These are phyloP conservation scores for Rhodotorula toruloides DNA, from an alignment of 768 basidiomycete genomes.

Conservation along the genomic window DNA sequence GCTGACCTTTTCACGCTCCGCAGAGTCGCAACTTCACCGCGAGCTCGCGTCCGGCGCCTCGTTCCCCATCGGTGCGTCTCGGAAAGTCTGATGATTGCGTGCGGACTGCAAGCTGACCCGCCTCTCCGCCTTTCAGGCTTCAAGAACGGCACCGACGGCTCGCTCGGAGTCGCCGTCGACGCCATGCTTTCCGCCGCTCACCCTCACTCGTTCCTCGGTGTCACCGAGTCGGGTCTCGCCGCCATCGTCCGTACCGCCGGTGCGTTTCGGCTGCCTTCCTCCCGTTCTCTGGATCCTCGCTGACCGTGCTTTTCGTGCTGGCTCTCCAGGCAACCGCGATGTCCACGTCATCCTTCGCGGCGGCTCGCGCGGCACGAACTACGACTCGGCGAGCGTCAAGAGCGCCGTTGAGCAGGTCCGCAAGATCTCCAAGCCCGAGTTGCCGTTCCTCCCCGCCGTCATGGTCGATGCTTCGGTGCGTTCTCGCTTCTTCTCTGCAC, in stretches of 20 bases:
- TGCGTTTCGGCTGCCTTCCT: too few relatives aligned
- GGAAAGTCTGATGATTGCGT: not conserved
- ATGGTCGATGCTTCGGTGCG: constrained; percentile 75
- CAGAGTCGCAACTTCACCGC: constrained; percentile 89
- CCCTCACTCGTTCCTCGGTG: constrained; percentile 91
- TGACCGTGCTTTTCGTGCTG: not conserved
- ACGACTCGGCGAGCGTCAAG: constrained; percentile 63
- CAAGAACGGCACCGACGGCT: constrained; percentile 97
- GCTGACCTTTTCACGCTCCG: not conserved
- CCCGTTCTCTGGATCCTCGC: too few relatives aligned
- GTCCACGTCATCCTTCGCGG: constrained; percentile 96
- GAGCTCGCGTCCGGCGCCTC: constrained; percentile 93
- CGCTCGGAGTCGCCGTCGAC: constrained; percentile 82
- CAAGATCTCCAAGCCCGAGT: constrained; percentile 54
- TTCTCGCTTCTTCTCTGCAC: too few relatives aligned
- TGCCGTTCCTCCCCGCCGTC: constrained; percentile 57
- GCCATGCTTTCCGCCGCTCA: constrained; percentile 89
- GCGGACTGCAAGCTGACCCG: not conserved
- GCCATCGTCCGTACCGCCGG: constrained; percentile 61
- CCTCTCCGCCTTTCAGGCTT: constrained; percentile 56
- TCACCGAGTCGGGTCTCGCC: constrained; percentile 61
- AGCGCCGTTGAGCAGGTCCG: constrained; percentile 60
- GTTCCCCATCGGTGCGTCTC: constrained; percentile 68
- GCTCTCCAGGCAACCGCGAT: constrained; percentile 68
- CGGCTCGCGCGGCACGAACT: constrained; percentile 87